Evolutionary conservation across 768 basidiomycete species (phyloP).

Genomic region (Rhizopogon vinicolor): DNA sequence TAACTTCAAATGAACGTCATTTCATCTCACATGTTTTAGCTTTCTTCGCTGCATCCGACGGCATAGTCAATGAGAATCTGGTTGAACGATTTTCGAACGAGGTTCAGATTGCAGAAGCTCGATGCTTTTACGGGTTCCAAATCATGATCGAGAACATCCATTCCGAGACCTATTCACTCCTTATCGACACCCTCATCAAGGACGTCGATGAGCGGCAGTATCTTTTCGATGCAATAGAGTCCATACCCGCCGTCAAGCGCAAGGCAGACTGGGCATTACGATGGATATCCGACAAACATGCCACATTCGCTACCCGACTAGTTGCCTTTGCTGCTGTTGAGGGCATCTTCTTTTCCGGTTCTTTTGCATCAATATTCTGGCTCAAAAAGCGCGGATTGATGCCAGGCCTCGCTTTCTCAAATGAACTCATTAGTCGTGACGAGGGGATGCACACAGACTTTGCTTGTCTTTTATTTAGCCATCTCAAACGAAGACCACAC

Average conservation of each 20-base stretch:
- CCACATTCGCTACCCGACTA: constrained; percentile 85
- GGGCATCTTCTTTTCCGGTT: constrained; percentile 95
- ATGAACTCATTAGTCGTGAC: constrained; percentile 93
- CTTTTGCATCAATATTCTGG: constrained; percentile 95
- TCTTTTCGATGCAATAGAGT: constrained; percentile 91
- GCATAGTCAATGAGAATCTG: constrained; percentile 95
- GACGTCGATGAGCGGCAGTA: constrained; percentile 69
- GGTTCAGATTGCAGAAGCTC: constrained; percentile 87
- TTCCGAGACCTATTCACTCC: constrained; percentile 93
- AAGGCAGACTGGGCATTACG: constrained; percentile 94
- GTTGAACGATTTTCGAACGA: constrained; percentile 92
- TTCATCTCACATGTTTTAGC: constrained; percentile 93
- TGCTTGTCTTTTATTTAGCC: constrained; percentile 84
- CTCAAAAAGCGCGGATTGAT: constrained; percentile 94
- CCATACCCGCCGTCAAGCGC: constrained; percentile 85
- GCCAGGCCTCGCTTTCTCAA: constrained; percentile 97
- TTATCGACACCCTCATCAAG: constrained; percentile 93
- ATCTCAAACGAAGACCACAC: constrained; percentile 77
- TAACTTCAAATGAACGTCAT: constrained; percentile 79
- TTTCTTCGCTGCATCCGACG: constrained; percentile 95
- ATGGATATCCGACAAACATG: constrained; percentile 82
- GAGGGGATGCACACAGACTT: constrained; percentile 98
- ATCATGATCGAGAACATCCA: constrained; percentile 99
- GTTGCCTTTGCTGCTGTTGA: constrained; percentile 95
- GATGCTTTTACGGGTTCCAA: constrained; percentile 97